phyloP scores from a whole-genome alignment of 192 early-diverging fungal species.

The Nowakowskiella sp. region DNA sequence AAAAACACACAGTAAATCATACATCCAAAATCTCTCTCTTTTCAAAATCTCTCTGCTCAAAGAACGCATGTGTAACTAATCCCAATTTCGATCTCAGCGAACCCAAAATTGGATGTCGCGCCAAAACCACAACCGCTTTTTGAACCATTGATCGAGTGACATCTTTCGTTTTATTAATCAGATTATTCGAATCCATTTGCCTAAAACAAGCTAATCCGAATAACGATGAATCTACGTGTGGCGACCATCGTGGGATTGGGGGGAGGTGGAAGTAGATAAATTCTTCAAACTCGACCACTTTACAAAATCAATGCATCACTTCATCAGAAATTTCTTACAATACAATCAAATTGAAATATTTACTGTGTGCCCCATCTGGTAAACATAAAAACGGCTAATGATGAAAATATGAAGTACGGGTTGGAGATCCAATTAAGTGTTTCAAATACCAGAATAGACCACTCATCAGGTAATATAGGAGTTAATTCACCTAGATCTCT shows the following conservation, averaged over 20 bases:
- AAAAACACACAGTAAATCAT: not conserved
- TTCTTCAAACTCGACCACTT: conserved; percentile 61
- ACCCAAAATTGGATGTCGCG: conserved; percentile 55
- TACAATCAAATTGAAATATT: conserved; percentile 8
- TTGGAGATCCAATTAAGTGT: not conserved
- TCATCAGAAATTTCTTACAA: not conserved
- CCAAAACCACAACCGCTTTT: conserved; percentile 71
- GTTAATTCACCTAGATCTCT: not conserved
- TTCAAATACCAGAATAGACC: conserved; percentile 55
- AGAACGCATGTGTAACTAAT: conserved; percentile 71
- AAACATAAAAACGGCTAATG: conserved; percentile 64
- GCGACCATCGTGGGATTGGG: conserved; percentile 54
- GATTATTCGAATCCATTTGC: conserved; percentile 63
- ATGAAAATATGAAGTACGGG: not conserved
- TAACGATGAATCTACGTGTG: conserved; percentile 49
- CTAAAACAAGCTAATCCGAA: conserved; percentile 80
- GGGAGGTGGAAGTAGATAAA: conserved; percentile 80
- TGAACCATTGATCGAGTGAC: conserved; percentile 72
- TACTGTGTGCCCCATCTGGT: conserved; percentile 73
- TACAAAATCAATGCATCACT: not conserved
- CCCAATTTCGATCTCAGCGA: conserved; percentile 64
- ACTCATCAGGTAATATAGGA: conserved; percentile 59
- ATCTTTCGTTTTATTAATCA: conserved; percentile 62
- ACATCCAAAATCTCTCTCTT: conserved; percentile 65
- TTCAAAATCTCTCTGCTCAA: conserved; percentile 69